These are phyloP conservation scores for Crithidia acanthocephali DNA, from an alignment of 208 protist genomes.

Conservation along the genomic window DNA sequence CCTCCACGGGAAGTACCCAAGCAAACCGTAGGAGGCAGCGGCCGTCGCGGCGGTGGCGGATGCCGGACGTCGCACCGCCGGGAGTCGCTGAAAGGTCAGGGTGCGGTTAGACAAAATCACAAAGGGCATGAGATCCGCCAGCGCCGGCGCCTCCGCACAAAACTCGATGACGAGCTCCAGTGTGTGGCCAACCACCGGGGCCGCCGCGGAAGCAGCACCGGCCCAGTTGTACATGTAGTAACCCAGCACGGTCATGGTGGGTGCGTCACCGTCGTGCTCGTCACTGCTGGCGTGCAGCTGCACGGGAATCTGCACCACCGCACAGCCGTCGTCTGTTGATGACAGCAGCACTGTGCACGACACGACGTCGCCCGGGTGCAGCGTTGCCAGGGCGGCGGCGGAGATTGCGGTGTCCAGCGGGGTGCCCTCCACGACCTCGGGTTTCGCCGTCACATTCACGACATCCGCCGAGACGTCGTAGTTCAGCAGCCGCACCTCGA, in stretches of 20 bases:
- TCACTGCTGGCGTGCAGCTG: background rate
- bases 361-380: conserved; percentile 52
- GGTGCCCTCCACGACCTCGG: conserved; percentile 70
- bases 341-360: conserved; percentile 69
- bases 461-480: conserved; percentile 75
- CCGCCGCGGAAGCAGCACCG: conserved; percentile 5
- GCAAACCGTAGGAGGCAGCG: conserved; percentile 37
- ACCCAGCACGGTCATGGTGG: conserved; percentile 55
- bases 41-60: conserved; percentile 1
- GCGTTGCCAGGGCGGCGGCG: conserved; percentile 34
- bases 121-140: conserved; percentile 66
- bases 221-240: conserved; percentile 83
- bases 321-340: conserved; percentile 82
- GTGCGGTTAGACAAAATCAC: conserved; percentile 66
- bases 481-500: conserved; percentile 86
- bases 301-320: conserved; percentile 72
- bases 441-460: conserved; percentile 71
- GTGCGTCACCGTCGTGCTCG: conserved; percentile 2
- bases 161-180: conserved; percentile 70
- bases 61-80: conserved; percentile 39
- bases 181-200: conserved; percentile 60
- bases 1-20: conserved; percentile 78
- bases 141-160: conserved; percentile 45
- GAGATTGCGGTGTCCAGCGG: conserved; percentile 57
- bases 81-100: conserved; percentile 39